Evolutionary conservation across 164 flowering plant genomes (phyloP).

Genomic region (Protea cynaroides): DNA sequence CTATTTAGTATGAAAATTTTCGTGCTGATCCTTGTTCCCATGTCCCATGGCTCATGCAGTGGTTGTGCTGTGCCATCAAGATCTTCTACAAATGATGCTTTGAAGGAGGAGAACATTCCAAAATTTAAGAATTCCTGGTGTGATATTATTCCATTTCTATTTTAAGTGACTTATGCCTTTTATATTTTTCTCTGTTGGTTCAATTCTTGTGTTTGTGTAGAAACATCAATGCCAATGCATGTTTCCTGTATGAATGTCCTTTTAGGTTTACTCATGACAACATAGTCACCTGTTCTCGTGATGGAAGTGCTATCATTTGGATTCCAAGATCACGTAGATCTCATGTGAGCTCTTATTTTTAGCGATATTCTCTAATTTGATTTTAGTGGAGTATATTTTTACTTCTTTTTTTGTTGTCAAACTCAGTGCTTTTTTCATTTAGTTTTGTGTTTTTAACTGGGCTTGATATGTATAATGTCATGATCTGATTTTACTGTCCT

Average conservation of each 20-base stretch:
- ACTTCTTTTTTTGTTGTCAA: too few relatives aligned
- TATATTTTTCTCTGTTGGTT: background rate
- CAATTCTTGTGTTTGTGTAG: background rate
- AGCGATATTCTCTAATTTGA: too few relatives aligned
- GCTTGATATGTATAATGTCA: background rate
- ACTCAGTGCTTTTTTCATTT: background rate
- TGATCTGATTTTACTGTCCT: background rate
- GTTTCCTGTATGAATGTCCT: background rate
- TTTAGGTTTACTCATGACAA: constrained; percentile 86
- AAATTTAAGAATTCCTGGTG: constrained; percentile 83
- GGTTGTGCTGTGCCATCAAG: constrained; percentile 80
- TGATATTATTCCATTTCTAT: constrained; percentile 16
- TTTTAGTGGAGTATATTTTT: too few relatives aligned
- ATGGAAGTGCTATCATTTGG: constrained; percentile 99
- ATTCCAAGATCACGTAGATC: constrained; percentile 73
- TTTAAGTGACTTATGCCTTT: background rate
- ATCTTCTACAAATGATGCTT: constrained; percentile 45
- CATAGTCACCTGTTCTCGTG: constrained; percentile 97
- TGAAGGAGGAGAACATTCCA: constrained; percentile 58
- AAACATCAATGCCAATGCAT: background rate
- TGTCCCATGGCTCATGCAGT: constrained; percentile 31
- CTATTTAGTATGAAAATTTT: background rate
- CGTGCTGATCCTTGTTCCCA: constrained; percentile 9
- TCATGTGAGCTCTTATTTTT: constrained; percentile 47
- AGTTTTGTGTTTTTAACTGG: background rate